phyloP scores from a whole-genome alignment of 495 filamentous ascomycete genomes.

The Halenospora varia region DNA sequence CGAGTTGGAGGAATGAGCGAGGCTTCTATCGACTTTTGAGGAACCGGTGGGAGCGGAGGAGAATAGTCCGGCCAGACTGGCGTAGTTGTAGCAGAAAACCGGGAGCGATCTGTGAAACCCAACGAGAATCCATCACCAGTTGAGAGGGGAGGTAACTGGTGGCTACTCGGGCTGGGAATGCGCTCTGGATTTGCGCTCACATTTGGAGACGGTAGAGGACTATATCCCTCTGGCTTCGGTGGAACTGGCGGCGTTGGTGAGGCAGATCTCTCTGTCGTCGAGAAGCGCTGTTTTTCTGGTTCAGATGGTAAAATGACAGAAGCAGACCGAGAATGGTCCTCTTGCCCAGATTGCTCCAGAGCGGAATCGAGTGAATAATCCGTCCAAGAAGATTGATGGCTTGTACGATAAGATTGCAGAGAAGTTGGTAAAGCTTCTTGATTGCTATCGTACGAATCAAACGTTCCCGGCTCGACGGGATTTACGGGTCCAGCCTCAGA shows the following conservation, averaged over 20 bases:
- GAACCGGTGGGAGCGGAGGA: slow-evolving; percentile 31
- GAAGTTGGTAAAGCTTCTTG: not conserved
- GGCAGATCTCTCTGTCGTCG: slow-evolving; percentile 12
- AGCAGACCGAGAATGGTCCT: not conserved
- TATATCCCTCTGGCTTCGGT: slow-evolving; percentile 21
- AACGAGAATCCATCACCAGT: slow-evolving; percentile 13
- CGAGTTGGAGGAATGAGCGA: slow-evolving; percentile 17
- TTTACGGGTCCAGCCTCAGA: slow-evolving; percentile 23
- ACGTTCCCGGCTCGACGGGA: slow-evolving; percentile 14
- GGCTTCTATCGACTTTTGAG: slow-evolving; percentile 8
- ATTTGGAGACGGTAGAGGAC: slow-evolving; percentile 18
- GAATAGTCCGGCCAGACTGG: slow-evolving; percentile 26
- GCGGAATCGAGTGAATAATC: slow-evolving; percentile 48
- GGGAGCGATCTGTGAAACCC: not conserved
- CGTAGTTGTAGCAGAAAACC: slow-evolving; percentile 16
- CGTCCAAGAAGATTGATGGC: slow-evolving; percentile 51
- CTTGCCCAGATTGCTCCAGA: slow-evolving; percentile 22
- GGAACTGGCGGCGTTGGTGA: slow-evolving; percentile 9
- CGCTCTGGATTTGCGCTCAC: not conserved
- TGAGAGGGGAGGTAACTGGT: slow-evolving; percentile 13
- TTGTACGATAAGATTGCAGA: slow-evolving; percentile 33
- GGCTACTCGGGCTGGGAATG: slow-evolving; percentile 1
- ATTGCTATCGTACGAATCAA: not conserved
- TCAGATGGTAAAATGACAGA: not conserved
- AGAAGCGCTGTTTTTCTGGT: slow-evolving; percentile 28